phyloP scores from a whole-genome alignment of 352 stramenopile genomes.

The Pythium biforme region DNA sequence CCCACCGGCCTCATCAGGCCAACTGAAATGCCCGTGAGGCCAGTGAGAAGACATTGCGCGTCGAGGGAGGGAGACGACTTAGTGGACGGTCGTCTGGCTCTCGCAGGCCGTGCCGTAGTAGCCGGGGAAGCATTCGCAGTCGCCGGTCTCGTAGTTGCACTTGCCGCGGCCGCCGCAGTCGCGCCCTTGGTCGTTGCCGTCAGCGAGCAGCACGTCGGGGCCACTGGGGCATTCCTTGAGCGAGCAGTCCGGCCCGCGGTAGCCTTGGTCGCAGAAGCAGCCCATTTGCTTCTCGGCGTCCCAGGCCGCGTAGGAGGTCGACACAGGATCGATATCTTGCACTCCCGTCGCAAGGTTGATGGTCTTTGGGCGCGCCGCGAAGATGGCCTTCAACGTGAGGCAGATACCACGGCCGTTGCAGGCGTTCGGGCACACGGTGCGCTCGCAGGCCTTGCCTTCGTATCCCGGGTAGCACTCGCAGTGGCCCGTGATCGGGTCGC shows the following conservation, averaged over 20 bases:
- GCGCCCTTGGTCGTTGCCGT: slow-evolving; percentile 71
- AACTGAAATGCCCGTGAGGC: no score
- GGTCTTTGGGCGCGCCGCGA: slow-evolving; percentile 27
- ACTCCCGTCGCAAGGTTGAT: not conserved
- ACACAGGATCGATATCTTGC: no score
- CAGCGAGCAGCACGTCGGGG: slow-evolving; percentile 86
- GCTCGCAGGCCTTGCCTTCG: slow-evolving; percentile 90
- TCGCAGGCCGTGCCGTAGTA: slow-evolving; percentile 94
- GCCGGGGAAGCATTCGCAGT: slow-evolving; percentile 93
- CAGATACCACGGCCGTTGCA: slow-evolving; percentile 94
- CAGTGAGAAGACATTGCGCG: no score
- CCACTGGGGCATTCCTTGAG: slow-evolving; percentile 94
- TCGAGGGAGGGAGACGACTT: slow-evolving; percentile 21
- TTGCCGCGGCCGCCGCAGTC: slow-evolving; percentile 94
- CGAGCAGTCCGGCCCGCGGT: slow-evolving; percentile 94
- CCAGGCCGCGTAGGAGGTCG: slow-evolving; percentile 71
- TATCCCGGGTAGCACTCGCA: slow-evolving; percentile 91
- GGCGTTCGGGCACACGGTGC: slow-evolving; percentile 93
- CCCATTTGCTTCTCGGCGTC: slow-evolving; percentile 93
- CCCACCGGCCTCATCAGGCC: no score
- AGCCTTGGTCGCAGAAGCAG: slow-evolving; percentile 94
- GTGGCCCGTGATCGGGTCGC: slow-evolving; percentile 87
- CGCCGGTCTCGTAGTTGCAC: slow-evolving; percentile 92
- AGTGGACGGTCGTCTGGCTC: slow-evolving; percentile 78
- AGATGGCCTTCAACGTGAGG: slow-evolving; percentile 88